Base-by-base conservation (phyloP, 1,284 basidiomycete genomes). In the Mycena sp. region DNA sequence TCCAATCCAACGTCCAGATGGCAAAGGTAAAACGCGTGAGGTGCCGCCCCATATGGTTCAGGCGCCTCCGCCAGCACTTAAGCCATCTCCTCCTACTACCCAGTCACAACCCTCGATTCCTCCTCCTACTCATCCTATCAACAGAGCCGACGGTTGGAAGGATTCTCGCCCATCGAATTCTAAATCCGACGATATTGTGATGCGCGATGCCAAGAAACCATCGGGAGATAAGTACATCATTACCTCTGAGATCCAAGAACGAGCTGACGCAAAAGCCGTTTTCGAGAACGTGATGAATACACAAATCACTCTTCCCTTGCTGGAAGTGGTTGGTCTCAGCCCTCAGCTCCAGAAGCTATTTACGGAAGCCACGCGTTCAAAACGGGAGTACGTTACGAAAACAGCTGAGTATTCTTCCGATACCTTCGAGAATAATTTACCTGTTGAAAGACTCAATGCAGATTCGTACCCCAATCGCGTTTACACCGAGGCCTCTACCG, bases 101-200 rank as follows among this genome's bases (percentile, higher is more conserved):
- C n/a, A n/a, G n/a, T n/a, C n/a, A n/a, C n/a, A n/a, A n/a, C n/a
- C n/a, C n/a, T n/a, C n/a, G n/a, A n/a, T n/a, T 32, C 62, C 49
- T 12, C 41, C 52, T 1, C 67, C 67, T 0, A 16, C 46, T 1
- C 41, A 69, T 30, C 67, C 67, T 16, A 64, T 69, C n/a, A 69
- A 69, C 19, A 9, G 56, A 1, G n/a, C 21, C 2, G 63, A 68
- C 67, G 19, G 63, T 69, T 68, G 67, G 67, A 61, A 68, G 45
- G 46, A 30, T 0, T 67, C 63, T 2, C 26, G 11, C 2, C 62
- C 65, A 4, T 58, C 58, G 4, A 50, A 19, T 23, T 40, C 28
- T 2, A 64, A 64, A 64, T 67, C 58, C 35, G 32, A n/a, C n/a
- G n/a, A n/a, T n/a, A n/a, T n/a, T n/a, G n/a, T n/a, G n/a, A n/a